These are phyloP conservation scores for Pulveroboletus sp. DNA, from an alignment of 1,284 basidiomycete genomes.

Conservation along the genomic window DNA sequence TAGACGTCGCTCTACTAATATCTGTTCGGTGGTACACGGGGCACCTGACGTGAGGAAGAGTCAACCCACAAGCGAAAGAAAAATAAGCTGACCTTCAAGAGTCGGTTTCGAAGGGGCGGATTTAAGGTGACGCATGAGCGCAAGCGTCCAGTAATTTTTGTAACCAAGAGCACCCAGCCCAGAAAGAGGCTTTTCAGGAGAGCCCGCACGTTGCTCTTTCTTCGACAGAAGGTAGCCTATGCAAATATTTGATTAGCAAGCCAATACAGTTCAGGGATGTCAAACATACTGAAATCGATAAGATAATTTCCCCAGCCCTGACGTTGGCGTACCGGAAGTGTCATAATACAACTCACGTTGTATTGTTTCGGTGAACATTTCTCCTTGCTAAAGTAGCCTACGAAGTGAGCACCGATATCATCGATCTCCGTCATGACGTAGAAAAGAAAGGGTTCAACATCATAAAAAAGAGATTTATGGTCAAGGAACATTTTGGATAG, in stretches of 20 bases:
- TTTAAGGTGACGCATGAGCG: conserved; percentile 83
- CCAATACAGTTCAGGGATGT: conserved; percentile 21
- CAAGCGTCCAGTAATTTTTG: conserved; percentile 92
- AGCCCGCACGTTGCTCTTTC: conserved; percentile 86
- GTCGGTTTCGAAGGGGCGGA: conserved; percentile 60
- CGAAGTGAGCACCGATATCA: conserved; percentile 88
- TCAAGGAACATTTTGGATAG: conserved; percentile 99
- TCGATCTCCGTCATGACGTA: conserved; percentile 96
- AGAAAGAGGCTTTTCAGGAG: conserved; percentile 92
- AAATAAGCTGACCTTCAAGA: conserved; percentile 68
- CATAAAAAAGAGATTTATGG: conserved; percentile 99
- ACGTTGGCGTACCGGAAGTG: conserved; percentile 91
- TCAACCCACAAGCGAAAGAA: conserved; percentile 14
- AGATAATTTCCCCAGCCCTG: conserved; percentile 94
- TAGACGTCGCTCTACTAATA: conserved; percentile 84
- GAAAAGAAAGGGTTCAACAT: conserved; percentile 99
- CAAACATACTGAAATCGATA: conserved; percentile 90
- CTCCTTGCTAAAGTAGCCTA: conserved; percentile 99
- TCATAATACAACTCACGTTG: conserved; percentile 99
- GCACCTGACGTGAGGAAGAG: conserved; percentile 22
- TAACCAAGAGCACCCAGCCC: conserved; percentile 90
- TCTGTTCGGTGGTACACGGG: conserved; percentile 50
- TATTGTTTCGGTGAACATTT: conserved; percentile 94
- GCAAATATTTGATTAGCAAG: conserved; percentile 2
- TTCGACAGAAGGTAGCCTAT: conserved; percentile 94